Evolutionary conservation across 2,329 filamentous ascomycete genomes (phyloP), one percentile per base, ranked within the genome.

Genomic region (Paramyrothecium sp.): DNA sequence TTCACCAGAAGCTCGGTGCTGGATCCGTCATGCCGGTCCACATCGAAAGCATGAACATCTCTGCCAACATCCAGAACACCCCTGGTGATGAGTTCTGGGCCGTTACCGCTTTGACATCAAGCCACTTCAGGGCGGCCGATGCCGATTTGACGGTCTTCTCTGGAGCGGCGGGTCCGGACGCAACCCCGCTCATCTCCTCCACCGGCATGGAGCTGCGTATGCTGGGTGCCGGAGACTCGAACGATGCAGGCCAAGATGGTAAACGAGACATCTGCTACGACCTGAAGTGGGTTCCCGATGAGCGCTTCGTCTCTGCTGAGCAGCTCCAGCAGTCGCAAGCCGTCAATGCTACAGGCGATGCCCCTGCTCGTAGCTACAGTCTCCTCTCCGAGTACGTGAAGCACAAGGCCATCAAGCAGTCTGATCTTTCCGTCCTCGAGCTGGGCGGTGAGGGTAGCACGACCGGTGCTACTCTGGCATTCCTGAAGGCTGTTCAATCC

Each of bases 241-340:
- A 51, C 30, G 49, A 51, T n/a, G 23, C 49, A 30, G 21, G 10
- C 49, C 21, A 11, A 16, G 49, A 51, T 4, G 49, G 23, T 8
- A 2, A 13, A 17, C 49, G 21, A 16, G 23, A 57, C 16, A 57
- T 57, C 26, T 54, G 56, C 47, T 57, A 50, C 22, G 52, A 54
- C 8, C 51, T 58, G 23, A 52, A 53, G 21, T 58, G 56, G 56
- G 54, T 21, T 19, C 49, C 41, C 30, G 56, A 58, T 46, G 53
- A 53, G 41, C 52, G 26, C 17, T 58, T 57, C 22, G 26, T 57
- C 20, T 41, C 56, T 3, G 56, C 51, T 11, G 22, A 54, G 48
- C 52, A 51, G 12, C 23, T 57, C 26, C 30, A 47, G 34, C 4
- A 20, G 16, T 53, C 21, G 23, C 26, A 44, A n/a, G 2, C 54